Evolutionary conservation across 2,329 filamentous ascomycete species (phyloP).

Genomic region (Dothideomycetes sp.): DNA sequence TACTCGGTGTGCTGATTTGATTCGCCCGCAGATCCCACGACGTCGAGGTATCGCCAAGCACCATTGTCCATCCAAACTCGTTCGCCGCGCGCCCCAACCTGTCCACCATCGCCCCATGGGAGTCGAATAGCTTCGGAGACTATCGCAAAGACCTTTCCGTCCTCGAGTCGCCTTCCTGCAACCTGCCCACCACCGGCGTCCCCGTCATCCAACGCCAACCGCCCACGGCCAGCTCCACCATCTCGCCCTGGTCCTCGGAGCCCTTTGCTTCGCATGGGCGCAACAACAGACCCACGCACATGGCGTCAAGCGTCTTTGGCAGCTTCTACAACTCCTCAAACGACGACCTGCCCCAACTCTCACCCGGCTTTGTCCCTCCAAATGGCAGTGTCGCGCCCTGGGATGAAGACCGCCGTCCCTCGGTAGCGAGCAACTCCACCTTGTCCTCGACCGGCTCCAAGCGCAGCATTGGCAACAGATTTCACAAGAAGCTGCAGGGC

Average conservation of each 20-base stretch:
- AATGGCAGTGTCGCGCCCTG: conserved; percentile 33
- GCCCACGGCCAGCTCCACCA: conserved; percentile 44
- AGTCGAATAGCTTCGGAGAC: conserved; percentile 50
- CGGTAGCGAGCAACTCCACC: conserved; percentile 76
- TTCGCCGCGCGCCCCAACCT: conserved; percentile 31
- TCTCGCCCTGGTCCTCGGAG: conserved; percentile 33
- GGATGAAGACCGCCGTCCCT: conserved; percentile 70
- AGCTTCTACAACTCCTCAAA: conserved; percentile 68
- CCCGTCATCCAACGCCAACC: conserved; percentile 13
- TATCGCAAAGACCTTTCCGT: conserved; percentile 63
- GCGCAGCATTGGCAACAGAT: conserved; percentile 42
- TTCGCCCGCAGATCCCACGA: no score
- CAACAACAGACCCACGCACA: conserved; percentile 18
- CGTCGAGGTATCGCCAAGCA: conserved; percentile 31
- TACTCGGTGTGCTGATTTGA: no score
- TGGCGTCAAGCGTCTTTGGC: conserved; percentile 34
- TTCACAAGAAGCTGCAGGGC: conserved; percentile 71
- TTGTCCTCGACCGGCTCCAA: conserved; percentile 78
- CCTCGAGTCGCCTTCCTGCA: conserved; percentile 49
- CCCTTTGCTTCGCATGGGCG: conserved; percentile 17
- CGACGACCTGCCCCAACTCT: conserved; percentile 59
- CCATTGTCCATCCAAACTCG: conserved; percentile 27
- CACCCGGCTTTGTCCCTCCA: conserved; percentile 55
- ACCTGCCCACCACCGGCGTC: conserved; percentile 28
- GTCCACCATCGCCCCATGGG: conserved; percentile 36